Evolutionary conservation across 208 protist genomes (phyloP), one percentile per base, ranked within the genome.

Genomic region (Naegleria gruberi): DNA sequence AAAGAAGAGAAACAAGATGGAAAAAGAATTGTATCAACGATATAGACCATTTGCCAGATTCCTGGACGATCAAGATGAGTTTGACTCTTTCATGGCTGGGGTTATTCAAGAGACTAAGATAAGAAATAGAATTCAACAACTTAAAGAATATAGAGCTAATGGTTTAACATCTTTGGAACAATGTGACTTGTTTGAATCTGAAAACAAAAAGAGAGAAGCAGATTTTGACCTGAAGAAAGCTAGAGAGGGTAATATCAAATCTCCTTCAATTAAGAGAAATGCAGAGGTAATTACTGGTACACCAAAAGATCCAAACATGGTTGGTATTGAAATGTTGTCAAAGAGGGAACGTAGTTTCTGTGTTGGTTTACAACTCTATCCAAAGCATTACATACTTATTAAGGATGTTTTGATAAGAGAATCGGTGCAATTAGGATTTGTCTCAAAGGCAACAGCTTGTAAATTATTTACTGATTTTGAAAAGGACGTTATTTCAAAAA

Each of bases 1-100:
- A 4, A 90, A 90, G 65, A 90, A 86, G 26, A 1, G 46, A 65
- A 1, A 30, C 5, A 90, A 83, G 34, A 17, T 40, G 2, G 51
- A 88, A 46, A 90, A 26, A 17, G 89, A 90, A 4, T 34, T 90
- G 7, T 45, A 41, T 51, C 6, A 77, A 34, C 82, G 83, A 12
- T 51, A 51, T 30, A 73, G 47, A 81, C 51, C 57, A 45, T 90
- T 83, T 82, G 47, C 57, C 4, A 41, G 57, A 86, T 73, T 90
- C n/a, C 7, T 83, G n/a, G 17, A 17, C 10, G 30, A 65, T 65
- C 44, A 65, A 65, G 89, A 90, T 10, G 55, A 82, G 26, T 81
- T 73, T 42, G 42, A 65, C 40, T 19, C 12, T 19, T 42, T 85
- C 12, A 90, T 90, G 23, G 51, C 15, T 4, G 15, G 37, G 19